phyloP scores from a whole-genome alignment of 805 yeast species.

The Candida multigemmis region DNA sequence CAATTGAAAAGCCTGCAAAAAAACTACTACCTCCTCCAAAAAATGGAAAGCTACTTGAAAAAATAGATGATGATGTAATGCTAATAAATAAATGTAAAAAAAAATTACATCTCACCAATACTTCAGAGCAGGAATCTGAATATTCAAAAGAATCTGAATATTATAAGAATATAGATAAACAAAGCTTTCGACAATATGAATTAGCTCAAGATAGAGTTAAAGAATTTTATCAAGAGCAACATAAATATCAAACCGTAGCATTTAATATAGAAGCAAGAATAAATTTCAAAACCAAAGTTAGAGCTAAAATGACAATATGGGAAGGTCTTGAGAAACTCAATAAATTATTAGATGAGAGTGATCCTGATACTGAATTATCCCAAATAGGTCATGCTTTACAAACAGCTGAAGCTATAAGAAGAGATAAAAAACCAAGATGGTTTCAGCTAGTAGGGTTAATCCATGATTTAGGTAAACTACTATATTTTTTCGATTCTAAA shows the following conservation, averaged over 20 bases:
- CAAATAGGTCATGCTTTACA: constrained; percentile 71
- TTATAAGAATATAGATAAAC: constrained; percentile 23
- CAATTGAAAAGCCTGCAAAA: background rate
- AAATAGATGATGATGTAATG: constrained; percentile 17
- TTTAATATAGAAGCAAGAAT: constrained; percentile 64
- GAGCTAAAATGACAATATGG: constrained; percentile 67
- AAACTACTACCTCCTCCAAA: background rate
- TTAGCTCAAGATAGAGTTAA: constrained; percentile 62
- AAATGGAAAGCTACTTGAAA: constrained; percentile 10
- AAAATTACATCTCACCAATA: background rate
- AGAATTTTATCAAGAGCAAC: constrained; percentile 59
- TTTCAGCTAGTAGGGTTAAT: constrained; percentile 66
- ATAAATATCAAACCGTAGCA: constrained; percentile 61
- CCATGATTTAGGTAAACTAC: constrained; percentile 62
- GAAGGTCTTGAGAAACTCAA: constrained; percentile 57
- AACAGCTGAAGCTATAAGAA: constrained; percentile 66
- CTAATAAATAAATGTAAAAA: constrained; percentile 8
- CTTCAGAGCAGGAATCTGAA: constrained; percentile 3
- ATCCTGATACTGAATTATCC: constrained; percentile 67
- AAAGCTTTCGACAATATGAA: constrained; percentile 55
- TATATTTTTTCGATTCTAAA: constrained; percentile 60
- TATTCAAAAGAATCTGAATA: constrained; percentile 19
- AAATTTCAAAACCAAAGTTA: constrained; percentile 56
- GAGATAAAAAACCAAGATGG: constrained; percentile 66
- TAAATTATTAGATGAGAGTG: constrained; percentile 58